Conservation (phyloP, 768 basidiomycete species). For the Astraeus odoratus region DNA sequence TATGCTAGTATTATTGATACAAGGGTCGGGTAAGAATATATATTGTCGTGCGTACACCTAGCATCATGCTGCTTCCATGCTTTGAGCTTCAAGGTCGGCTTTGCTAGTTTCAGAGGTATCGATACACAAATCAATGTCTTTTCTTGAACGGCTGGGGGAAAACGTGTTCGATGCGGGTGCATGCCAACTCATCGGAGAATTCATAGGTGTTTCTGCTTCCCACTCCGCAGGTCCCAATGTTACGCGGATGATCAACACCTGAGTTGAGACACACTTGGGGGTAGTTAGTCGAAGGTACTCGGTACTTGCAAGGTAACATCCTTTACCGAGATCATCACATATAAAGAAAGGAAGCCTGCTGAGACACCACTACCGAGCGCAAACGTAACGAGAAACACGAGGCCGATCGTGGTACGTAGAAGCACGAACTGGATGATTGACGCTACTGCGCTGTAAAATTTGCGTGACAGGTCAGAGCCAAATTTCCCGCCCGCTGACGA, state of each 20-base stretch:
- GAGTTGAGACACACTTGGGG: slow-evolving; percentile 7
- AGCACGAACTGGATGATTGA: slow-evolving; percentile 5
- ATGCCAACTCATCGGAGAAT: neutral
- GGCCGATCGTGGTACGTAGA: slow-evolving; percentile 3
- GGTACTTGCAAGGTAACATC: no score
- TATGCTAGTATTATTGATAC: no score
- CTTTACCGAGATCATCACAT: slow-evolving; percentile 8
- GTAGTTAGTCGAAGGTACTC: no score
- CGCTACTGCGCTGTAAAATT: neutral
- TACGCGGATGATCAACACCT: slow-evolving; percentile 8
- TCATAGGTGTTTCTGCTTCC: no score
- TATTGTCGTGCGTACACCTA: no score
- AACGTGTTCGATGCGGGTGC: neutral
- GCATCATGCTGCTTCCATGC: no score
- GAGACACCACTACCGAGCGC: slow-evolving; percentile 1
- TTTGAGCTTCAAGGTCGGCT: neutral
- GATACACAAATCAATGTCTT: neutral
- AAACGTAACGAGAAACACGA: slow-evolving; percentile 6
- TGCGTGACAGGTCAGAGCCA: neutral
- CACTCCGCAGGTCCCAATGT: neutral
- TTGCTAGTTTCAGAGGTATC: neutral
- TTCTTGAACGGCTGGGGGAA: neutral
- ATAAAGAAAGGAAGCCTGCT: slow-evolving; percentile 5
- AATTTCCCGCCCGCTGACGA: neutral
- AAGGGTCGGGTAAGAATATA: no score